These are phyloP conservation scores for Sordariomycetes sp. DNA, from an alignment of 2,329 filamentous ascomycete species.

Conservation along the genomic window DNA sequence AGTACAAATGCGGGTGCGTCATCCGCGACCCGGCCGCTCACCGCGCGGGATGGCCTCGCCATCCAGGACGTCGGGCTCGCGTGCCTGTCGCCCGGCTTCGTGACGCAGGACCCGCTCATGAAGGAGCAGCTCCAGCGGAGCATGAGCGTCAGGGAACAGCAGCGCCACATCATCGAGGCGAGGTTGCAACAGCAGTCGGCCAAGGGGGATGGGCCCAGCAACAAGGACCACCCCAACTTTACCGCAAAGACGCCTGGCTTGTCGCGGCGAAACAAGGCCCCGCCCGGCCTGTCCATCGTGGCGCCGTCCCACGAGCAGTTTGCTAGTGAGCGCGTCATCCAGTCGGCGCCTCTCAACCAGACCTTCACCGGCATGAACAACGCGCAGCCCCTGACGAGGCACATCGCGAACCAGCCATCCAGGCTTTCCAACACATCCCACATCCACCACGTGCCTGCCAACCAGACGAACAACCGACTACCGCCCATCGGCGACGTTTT, in stretches of 20 bases:
- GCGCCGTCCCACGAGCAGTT: conserved; percentile 88
- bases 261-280: conserved; percentile 66
- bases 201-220: conserved; percentile 55
- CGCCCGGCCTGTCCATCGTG: conserved; percentile 87
- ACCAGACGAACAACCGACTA: conserved; percentile 82
- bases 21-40: conserved; percentile 61
- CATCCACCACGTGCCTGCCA: conserved; percentile 81
- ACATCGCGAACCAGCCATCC: conserved; percentile 71
- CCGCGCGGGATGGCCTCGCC: conserved; percentile 65
- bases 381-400: conserved; percentile 63
- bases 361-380: conserved; percentile 89
- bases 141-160: conserved; percentile 85
- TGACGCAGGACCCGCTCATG: conserved; percentile 94
- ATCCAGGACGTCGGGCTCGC: conserved; percentile 92
- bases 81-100: conserved; percentile 89
- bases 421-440: conserved; percentile 77
- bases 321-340: conserved; percentile 87
- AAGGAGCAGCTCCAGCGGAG: conserved; percentile 91
- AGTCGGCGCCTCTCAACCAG: conserved; percentile 89
- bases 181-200: conserved; percentile 82
- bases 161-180: conserved; percentile 88
- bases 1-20: conserved; percentile 36
- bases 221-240: conserved; percentile 35
- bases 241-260: conserved; percentile 63
- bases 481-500: conserved; percentile 95